phyloP scores from a whole-genome alignment of 495 filamentous ascomycete genomes.

The Penicillium daleae region DNA sequence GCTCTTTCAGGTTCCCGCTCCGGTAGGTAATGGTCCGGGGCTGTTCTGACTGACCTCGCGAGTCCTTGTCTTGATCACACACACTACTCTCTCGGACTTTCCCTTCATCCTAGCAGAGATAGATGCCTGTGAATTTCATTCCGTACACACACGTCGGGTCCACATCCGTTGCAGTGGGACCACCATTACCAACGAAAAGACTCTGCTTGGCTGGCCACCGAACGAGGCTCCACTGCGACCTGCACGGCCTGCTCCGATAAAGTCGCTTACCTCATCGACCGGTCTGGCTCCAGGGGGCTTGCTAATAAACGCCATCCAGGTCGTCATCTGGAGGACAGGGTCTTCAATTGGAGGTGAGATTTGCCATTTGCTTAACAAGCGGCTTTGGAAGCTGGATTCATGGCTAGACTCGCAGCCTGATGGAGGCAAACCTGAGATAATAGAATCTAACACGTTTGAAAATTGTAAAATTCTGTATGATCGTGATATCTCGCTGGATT shows the following conservation, averaged over 20 bases:
- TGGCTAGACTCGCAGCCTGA: not conserved
- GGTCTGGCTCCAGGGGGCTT: constrained; percentile 5
- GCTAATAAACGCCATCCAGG: constrained; percentile 4
- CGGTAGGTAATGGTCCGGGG: not conserved
- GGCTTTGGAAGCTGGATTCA: not conserved
- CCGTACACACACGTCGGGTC: constrained; percentile 5
- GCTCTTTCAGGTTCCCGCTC: not conserved
- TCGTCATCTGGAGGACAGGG: not conserved
- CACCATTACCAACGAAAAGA: constrained; percentile 24
- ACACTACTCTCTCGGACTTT: not conserved
- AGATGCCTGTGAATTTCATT: constrained; percentile 12
- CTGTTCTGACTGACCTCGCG: not conserved
- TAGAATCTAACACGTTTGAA: no score
- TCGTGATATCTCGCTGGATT: no score
- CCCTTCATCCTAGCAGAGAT: not conserved
- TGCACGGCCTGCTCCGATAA: constrained; percentile 15
- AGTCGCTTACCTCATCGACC: constrained; percentile 14
- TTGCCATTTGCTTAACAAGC: no score
- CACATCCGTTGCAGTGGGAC: constrained; percentile 10
- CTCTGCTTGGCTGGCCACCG: constrained; percentile 39
- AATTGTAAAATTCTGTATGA: no score
- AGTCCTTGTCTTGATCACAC: no score
- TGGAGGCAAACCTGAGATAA: no score
- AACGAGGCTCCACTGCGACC: constrained; percentile 1
- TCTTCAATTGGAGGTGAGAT: no score